Percentiles rank a stretch among this genome's conserved stretches.
phyloP scores from a whole-genome alignment of 2,329 filamentous ascomycete genomes.

The Thielaviopsis punctulata region DNA sequence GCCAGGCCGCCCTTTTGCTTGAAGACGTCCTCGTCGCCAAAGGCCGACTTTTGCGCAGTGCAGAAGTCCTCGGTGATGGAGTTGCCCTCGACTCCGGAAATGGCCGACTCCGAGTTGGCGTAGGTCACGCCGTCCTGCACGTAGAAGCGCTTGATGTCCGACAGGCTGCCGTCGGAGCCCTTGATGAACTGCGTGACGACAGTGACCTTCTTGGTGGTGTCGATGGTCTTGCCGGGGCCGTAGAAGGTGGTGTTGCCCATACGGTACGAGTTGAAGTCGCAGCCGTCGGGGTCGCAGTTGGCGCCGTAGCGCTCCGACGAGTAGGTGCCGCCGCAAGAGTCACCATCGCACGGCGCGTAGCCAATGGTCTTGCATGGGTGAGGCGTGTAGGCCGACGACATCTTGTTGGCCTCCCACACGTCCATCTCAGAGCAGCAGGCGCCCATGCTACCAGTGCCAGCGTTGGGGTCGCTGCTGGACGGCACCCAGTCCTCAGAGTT shows the following conservation, averaged over 20 bases:
- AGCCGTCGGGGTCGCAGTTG: slow-evolving; percentile 46
- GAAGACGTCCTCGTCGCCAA: slow-evolving; percentile 34
- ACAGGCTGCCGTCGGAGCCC: slow-evolving; percentile 14
- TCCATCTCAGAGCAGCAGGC: slow-evolving; percentile 43
- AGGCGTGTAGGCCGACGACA: slow-evolving; percentile 38
- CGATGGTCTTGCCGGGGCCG: slow-evolving; percentile 37
- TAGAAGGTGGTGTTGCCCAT: slow-evolving; percentile 43
- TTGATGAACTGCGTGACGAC: slow-evolving; percentile 42
- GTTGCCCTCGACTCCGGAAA: slow-evolving; percentile 33
- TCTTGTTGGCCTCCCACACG: slow-evolving; percentile 40
- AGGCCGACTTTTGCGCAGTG: slow-evolving; percentile 34
- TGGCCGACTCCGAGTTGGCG: slow-evolving; percentile 22
- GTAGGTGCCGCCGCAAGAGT: slow-evolving; percentile 31
- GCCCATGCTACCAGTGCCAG: slow-evolving; percentile 30
- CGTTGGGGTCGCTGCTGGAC: slow-evolving; percentile 32
- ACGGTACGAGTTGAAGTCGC: slow-evolving; percentile 49
- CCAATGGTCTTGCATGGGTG: slow-evolving; percentile 29
- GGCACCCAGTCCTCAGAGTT: slow-evolving; percentile 28
- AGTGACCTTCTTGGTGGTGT: slow-evolving; percentile 38
- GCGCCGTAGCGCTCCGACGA: slow-evolving; percentile 34
- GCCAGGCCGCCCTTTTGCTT: slow-evolving; percentile 35
- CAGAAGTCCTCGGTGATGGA: slow-evolving; percentile 42
- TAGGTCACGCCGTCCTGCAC: slow-evolving; percentile 40
- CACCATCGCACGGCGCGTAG: slow-evolving; percentile 13
- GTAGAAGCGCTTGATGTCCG: slow-evolving; percentile 39